Percentiles rank a stretch among this genome's conserved stretches.
Evolutionary conservation across 2,329 filamentous ascomycete genomes (phyloP).

Genomic region (Epichloe sibirici): DNA sequence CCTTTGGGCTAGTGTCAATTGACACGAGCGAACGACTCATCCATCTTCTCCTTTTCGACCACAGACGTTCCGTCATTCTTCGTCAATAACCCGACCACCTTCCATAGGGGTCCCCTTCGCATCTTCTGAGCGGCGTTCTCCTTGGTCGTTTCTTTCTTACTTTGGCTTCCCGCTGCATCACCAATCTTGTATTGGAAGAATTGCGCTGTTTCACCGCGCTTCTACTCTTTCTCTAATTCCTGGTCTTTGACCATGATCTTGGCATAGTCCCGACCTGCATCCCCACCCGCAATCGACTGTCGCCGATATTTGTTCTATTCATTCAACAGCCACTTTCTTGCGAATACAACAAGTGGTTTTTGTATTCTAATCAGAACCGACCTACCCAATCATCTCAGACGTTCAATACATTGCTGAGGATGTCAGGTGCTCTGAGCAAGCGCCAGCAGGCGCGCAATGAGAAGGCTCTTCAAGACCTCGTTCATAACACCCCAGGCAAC

Average conservation of each 20-base stretch:
- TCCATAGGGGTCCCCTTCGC: background rate
- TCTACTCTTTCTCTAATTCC: background rate
- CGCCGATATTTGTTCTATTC: background rate
- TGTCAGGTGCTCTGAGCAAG: conserved; percentile 75
- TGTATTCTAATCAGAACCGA: background rate
- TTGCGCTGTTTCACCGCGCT: background rate
- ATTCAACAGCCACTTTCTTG: background rate
- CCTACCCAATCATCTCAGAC: background rate
- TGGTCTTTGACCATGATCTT: background rate
- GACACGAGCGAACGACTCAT: background rate
- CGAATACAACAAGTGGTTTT: background rate
- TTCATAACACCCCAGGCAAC: conserved; percentile 75
- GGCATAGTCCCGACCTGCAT: background rate
- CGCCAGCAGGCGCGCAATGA: conserved; percentile 97
- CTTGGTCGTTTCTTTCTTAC: background rate
- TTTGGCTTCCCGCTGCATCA: background rate
- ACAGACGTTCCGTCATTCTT: background rate
- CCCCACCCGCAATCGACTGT: background rate
- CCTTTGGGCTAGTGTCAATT: background rate
- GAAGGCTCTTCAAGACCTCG: conserved; percentile 76
- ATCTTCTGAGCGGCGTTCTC: background rate
- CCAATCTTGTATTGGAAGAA: background rate
- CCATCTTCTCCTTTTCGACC: conserved; percentile 4
- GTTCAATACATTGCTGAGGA: conserved; percentile 21
- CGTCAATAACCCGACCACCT: background rate